phyloP scores from a whole-genome alignment of 768 basidiomycete species.

The Pleurotus platypus region DNA sequence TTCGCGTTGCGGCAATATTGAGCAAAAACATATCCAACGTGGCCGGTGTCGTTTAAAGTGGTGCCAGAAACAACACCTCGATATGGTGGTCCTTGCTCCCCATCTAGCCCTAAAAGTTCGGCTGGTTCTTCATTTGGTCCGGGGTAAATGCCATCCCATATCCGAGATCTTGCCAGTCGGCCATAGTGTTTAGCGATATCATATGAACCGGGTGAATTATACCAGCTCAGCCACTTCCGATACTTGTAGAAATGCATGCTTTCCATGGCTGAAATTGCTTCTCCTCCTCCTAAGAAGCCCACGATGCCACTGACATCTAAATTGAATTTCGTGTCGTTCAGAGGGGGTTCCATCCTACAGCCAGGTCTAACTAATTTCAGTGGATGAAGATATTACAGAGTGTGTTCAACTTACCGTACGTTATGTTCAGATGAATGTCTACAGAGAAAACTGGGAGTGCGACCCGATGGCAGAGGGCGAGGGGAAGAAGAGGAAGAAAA shows the following conservation, averaged over 20 bases:
- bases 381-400: too few species aligned
- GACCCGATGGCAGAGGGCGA: too few species aligned
- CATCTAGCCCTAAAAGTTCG: slow-evolving; percentile 20
- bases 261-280: slow-evolving; percentile 29
- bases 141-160: slow-evolving; percentile 30
- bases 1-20: slow-evolving; percentile 15
- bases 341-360: too few species aligned
- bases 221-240: slow-evolving; percentile 31
- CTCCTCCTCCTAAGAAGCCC: slow-evolving; percentile 31
- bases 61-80: slow-evolving; percentile 22
- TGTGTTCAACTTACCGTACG: too few species aligned
- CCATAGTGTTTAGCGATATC: slow-evolving; percentile 26
- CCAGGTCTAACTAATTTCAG: too few species aligned
- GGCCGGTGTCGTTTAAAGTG: slow-evolving; percentile 20
- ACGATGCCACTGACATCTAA: slow-evolving; percentile 25
- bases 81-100: slow-evolving; percentile 21
- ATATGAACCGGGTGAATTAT: slow-evolving; percentile 30
- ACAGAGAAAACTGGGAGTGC: too few species aligned
- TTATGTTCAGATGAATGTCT: too few species aligned
- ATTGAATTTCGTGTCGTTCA: background rate
- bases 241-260: slow-evolving; percentile 27
- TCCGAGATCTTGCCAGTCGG: slow-evolving; percentile 25
- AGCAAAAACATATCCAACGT: slow-evolving; percentile 22
- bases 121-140: slow-evolving; percentile 27
- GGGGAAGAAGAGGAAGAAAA: too few species aligned